Evolutionary conservation across 371 early-diverging fungal genomes (phyloP).

Genomic region (Syncephalastrum contaminatum): DNA sequence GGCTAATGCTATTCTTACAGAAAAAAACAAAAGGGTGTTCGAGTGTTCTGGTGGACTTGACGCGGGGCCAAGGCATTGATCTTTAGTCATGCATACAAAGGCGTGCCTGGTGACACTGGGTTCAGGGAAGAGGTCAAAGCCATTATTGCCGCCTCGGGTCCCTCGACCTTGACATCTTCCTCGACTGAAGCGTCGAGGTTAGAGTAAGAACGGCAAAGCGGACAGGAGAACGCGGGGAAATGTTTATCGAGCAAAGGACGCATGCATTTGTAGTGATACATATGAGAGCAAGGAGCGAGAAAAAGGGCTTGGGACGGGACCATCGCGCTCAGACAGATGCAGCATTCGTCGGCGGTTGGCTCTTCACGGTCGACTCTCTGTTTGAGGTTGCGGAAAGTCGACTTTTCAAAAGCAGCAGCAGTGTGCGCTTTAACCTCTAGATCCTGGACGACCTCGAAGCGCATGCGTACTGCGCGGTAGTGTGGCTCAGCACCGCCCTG

Average conservation of each 20-base stretch:
- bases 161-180: conserved; percentile 66
- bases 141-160: conserved; percentile 76
- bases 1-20: no score
- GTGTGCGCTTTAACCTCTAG: not conserved
- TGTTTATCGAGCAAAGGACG: conserved; percentile 57
- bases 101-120: no score
- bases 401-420: no score
- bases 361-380: no score
- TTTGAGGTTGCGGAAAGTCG: no score
- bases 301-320: conserved; percentile 92
- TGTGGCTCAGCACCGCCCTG: conserved; percentile 80
- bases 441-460: conserved; percentile 70
- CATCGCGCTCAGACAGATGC: conserved; percentile 92
- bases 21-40: no score
- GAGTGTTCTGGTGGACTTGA: no score
- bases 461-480: conserved; percentile 78
- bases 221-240: conserved; percentile 85
- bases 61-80: no score
- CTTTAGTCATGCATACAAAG: no score
- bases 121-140: conserved; percentile 60
- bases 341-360: conserved; percentile 71
- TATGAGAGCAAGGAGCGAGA: conserved; percentile 93
- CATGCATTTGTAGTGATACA: conserved; percentile 94
- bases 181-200: conserved; percentile 77
- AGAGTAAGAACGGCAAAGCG: conserved; percentile 93